Conservation (phyloP, 768 basidiomycete species). For the Termitomyces sp. region DNA sequence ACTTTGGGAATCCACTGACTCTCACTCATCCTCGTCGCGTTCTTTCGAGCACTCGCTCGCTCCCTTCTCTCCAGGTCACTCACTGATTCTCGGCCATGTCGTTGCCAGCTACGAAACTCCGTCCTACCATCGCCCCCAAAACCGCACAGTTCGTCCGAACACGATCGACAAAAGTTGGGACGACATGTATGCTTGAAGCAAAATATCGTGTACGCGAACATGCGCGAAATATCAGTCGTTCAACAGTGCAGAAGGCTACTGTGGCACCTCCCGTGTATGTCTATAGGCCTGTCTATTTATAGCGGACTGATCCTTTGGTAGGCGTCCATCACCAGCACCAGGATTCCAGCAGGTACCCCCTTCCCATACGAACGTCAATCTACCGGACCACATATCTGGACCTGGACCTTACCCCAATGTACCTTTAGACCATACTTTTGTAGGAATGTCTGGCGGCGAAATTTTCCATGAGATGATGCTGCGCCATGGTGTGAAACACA, state of each 20-base stretch:
- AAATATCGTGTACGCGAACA: slow-evolving; percentile 78
- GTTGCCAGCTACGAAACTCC: slow-evolving; percentile 36
- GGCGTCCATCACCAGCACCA: slow-evolving; percentile 61
- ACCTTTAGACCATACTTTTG: slow-evolving; percentile 75
- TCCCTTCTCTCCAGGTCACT: slow-evolving; percentile 2
- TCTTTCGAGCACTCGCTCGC: slow-evolving; percentile 1
- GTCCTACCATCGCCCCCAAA: slow-evolving; percentile 32
- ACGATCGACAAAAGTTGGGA: slow-evolving; percentile 43
- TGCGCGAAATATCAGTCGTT: slow-evolving; percentile 69
- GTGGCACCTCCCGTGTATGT: slow-evolving; percentile 57
- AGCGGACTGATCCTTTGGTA: slow-evolving; percentile 19
- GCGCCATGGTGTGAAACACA: slow-evolving; percentile 90
- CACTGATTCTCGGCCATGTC: slow-evolving; percentile 30
- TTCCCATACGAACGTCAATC: slow-evolving; percentile 24
- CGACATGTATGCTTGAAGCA: slow-evolving; percentile 60
- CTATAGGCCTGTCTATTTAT: slow-evolving; percentile 5
- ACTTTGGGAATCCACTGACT: not conserved
- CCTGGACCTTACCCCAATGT: slow-evolving; percentile 39
- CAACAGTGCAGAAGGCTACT: slow-evolving; percentile 54
- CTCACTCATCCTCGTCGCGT: slow-evolving; percentile 6
- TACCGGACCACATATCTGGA: slow-evolving; percentile 27
- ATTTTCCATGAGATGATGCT: slow-evolving; percentile 99
- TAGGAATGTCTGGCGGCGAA: slow-evolving; percentile 92
- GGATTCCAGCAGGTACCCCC: slow-evolving; percentile 39
- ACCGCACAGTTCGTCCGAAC: slow-evolving; percentile 36